Conservation (phyloP, 352 stramenopile species). For the Pythium chondricola region DNA sequence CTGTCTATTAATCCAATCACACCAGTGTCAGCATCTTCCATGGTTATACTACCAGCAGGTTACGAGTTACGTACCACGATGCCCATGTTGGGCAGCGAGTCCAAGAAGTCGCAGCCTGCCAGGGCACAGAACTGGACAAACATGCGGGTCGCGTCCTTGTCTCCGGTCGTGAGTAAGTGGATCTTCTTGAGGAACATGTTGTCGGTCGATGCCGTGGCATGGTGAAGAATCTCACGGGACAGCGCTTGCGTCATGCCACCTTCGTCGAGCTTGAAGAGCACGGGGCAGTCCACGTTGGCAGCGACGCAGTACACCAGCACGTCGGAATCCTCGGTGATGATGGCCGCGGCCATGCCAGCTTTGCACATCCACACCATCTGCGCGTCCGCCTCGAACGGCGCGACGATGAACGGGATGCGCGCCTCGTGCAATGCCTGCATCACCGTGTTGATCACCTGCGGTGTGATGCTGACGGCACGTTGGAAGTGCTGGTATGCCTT, state of each 20-base stretch:
- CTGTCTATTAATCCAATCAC: constrained; percentile 29
- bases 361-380: constrained; percentile 85
- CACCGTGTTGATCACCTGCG: constrained; percentile 48
- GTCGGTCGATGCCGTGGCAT: constrained; percentile 28
- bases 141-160: constrained; percentile 60
- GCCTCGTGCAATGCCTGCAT: constrained; percentile 42
- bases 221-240: constrained; percentile 47
- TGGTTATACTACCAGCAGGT: too few species aligned
- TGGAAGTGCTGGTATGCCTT: constrained; percentile 61
- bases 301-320: constrained; percentile 73
- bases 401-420: constrained; percentile 54
- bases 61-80: constrained; percentile 66
- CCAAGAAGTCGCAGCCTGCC: constrained; percentile 69
- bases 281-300: constrained; percentile 34
- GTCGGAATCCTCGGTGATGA: constrained; percentile 80
- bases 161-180: constrained; percentile 42
- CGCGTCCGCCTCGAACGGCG: constrained; percentile 68
- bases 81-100: constrained; percentile 70
- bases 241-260: constrained; percentile 51
- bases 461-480: constrained; percentile 58
- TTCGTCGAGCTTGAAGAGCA: constrained; percentile 72
- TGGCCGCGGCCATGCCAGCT: constrained; percentile 37
- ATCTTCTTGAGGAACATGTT: constrained; percentile 65
- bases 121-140: constrained; percentile 77
- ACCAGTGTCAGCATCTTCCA: too few species aligned